Evolutionary conservation across 768 basidiomycete genomes (phyloP).

Genomic region (Lentinula lateritia): DNA sequence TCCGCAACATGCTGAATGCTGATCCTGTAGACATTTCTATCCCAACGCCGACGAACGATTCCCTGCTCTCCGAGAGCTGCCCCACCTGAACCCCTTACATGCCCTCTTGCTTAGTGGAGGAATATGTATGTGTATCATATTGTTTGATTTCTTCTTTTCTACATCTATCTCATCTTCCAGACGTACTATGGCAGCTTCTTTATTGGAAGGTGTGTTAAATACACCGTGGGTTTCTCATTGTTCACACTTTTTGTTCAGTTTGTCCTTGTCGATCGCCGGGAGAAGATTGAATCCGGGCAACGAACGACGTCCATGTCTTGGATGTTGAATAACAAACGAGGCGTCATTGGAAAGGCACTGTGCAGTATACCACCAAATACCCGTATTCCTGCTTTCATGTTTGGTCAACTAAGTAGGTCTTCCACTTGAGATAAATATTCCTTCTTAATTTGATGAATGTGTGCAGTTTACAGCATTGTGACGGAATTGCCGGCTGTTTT

Average conservation of each 20-base stretch:
- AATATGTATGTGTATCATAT: slow-evolving; percentile 60
- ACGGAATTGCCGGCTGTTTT: slow-evolving; percentile 86
- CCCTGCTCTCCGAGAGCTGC: slow-evolving; percentile 74
- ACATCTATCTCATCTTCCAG: slow-evolving; percentile 33
- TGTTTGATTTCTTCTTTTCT: background rate
- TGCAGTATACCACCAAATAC: slow-evolving; percentile 53
- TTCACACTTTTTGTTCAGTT: slow-evolving; percentile 39
- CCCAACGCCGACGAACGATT: slow-evolving; percentile 75
- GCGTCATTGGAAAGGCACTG: slow-evolving; percentile 72
- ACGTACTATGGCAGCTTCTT: slow-evolving; percentile 85
- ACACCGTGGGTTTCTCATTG: background rate
- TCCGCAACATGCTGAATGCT: slow-evolving; percentile 9
- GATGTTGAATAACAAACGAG: slow-evolving; percentile 83
- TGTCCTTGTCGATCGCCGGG: slow-evolving; percentile 80
- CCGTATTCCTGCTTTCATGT: slow-evolving; percentile 74
- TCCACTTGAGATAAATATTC: slow-evolving; percentile 4
- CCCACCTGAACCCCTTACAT: slow-evolving; percentile 59
- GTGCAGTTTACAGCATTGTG: slow-evolving; percentile 72
- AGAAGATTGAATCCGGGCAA: slow-evolving; percentile 88
- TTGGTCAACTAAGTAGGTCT: slow-evolving; percentile 65
- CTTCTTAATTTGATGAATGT: background rate
- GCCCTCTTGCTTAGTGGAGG: slow-evolving; percentile 77
- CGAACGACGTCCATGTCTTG: slow-evolving; percentile 87
- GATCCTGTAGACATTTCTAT: slow-evolving; percentile 71
- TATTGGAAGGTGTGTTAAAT: slow-evolving; percentile 76